phyloP scores from a whole-genome alignment of 805 yeast genomes.

The Tetrapisispora namnaoensis region DNA sequence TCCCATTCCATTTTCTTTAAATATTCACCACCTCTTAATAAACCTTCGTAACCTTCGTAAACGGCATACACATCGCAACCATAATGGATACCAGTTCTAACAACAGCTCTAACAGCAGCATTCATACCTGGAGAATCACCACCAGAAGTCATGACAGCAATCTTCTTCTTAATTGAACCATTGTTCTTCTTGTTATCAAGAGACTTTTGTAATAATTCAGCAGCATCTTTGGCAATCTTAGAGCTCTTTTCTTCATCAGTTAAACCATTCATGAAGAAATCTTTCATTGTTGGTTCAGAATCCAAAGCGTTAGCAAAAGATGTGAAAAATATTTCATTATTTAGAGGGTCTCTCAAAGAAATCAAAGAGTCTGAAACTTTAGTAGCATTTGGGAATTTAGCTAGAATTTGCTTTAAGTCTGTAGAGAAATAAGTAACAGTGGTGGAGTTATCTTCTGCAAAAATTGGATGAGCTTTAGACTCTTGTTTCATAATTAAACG shows the following conservation, averaged over 20 bases:
- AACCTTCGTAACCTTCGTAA: slow-evolving; percentile 91
- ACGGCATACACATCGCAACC: slow-evolving; percentile 89
- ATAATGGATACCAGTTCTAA: slow-evolving; percentile 76
- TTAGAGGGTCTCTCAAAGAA: slow-evolving; percentile 49
- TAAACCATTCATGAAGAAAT: slow-evolving; percentile 14
- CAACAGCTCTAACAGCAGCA: slow-evolving; percentile 91
- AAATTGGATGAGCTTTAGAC: slow-evolving; percentile 15
- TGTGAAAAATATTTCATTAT: slow-evolving; percentile 49
- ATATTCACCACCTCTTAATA: slow-evolving; percentile 74
- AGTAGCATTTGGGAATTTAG: slow-evolving; percentile 16
- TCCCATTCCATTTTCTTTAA: slow-evolving; percentile 81
- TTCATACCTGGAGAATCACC: slow-evolving; percentile 99
- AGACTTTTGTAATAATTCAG: slow-evolving; percentile 12
- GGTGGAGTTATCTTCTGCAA: slow-evolving; percentile 3
- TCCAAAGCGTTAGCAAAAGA: slow-evolving; percentile 34
- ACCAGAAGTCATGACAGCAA: slow-evolving; percentile 96
- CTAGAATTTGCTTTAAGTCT: slow-evolving; percentile 26
- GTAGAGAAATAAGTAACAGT: slow-evolving; percentile 34
- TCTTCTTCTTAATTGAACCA: slow-evolving; percentile 28
- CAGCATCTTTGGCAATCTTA: slow-evolving; percentile 12
- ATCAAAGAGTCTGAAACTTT: slow-evolving; percentile 20
- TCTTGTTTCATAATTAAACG: slow-evolving; percentile 34
- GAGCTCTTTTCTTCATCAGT: slow-evolving; percentile 5
- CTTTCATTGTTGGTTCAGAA: slow-evolving; percentile 16
- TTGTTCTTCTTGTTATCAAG: slow-evolving; percentile 1